Evolutionary conservation across 176 grass and related monocot genomes (phyloP).

Genomic region (Bromus sterilis): DNA sequence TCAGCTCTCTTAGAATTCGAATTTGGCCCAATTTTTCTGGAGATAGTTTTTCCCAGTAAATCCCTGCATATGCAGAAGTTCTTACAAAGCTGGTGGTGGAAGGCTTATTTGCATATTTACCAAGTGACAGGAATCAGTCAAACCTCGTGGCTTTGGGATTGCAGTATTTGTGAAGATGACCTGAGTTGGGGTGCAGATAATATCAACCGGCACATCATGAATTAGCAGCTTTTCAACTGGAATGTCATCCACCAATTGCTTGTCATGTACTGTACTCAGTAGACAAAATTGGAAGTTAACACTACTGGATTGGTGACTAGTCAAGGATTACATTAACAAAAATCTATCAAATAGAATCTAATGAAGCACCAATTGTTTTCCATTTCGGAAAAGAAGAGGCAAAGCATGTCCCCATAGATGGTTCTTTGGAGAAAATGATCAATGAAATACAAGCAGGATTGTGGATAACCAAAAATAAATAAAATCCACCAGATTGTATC

Average conservation of each 20-base stretch:
- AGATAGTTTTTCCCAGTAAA: slow-evolving; percentile 96
- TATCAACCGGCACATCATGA: slow-evolving; percentile 92
- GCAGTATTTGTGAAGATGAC: slow-evolving; percentile 73
- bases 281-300: not conserved
- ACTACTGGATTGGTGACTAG: not conserved
- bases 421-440: not conserved
- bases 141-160: slow-evolving; percentile 94
- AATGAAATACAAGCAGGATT: not conserved
- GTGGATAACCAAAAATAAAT: not conserved
- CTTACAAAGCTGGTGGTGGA: not conserved
- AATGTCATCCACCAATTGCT: slow-evolving; percentile 86
- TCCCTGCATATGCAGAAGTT: slow-evolving; percentile 39
- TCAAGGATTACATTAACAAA: not conserved
- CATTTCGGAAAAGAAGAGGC: not conserved
- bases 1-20: slow-evolving; percentile 70
- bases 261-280: slow-evolving; percentile 74
- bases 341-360: not conserved
- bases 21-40: slow-evolving; percentile 85
- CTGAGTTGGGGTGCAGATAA: slow-evolving; percentile 91
- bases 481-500: not conserved
- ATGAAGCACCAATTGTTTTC: not conserved
- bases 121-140: not conserved
- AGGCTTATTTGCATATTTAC: not conserved
- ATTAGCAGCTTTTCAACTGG: slow-evolving; percentile 82
- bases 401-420: not conserved